phyloP scores from a whole-genome alignment of 768 basidiomycete species.

The Boletus reticuloceps region DNA sequence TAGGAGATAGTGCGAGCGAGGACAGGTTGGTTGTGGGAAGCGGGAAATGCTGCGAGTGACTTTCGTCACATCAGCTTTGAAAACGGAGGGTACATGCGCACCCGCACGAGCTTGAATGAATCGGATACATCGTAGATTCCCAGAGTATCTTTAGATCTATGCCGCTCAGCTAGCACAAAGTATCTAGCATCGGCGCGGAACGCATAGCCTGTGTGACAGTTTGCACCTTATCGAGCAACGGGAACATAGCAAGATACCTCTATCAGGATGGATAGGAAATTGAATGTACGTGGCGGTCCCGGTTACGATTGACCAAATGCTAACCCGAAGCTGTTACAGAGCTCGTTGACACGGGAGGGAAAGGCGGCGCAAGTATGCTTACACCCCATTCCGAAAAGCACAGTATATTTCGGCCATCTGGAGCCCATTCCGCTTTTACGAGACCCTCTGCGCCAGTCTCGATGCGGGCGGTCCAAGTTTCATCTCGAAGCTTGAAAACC shows the following conservation, averaged over 20 bases:
- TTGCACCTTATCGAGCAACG: not conserved
- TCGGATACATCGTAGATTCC: constrained; percentile 79
- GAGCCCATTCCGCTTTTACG: constrained; percentile 87
- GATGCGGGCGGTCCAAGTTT: constrained; percentile 73
- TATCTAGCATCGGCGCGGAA: constrained; percentile 82
- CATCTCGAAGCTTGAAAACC: constrained; percentile 77
- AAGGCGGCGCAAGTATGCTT: constrained; percentile 36
- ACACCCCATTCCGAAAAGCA: constrained; percentile 96
- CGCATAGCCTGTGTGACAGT: constrained; percentile 54
- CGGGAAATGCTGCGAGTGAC: constrained; percentile 67
- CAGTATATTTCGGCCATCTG: constrained; percentile 75
- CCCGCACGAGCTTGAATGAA: constrained; percentile 70
- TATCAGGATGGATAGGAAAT: constrained; percentile 77
- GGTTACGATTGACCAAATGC: constrained; percentile 79
- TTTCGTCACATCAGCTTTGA: constrained; percentile 19
- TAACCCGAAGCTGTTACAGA: constrained; percentile 67
- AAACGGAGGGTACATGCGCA: constrained; percentile 28
- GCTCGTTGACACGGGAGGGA: constrained; percentile 1
- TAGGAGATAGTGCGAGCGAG: constrained; percentile 73
- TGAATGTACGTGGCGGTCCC: constrained; percentile 82
- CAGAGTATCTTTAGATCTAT: constrained; percentile 84
- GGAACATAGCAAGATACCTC: constrained; percentile 44
- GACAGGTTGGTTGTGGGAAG: constrained; percentile 71
- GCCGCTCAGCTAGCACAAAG: constrained; percentile 83
- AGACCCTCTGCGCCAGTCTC: constrained; percentile 84